phyloP scores from a whole-genome alignment of 2,329 filamentous ascomycete genomes.

The Neoascochyta sp. region DNA sequence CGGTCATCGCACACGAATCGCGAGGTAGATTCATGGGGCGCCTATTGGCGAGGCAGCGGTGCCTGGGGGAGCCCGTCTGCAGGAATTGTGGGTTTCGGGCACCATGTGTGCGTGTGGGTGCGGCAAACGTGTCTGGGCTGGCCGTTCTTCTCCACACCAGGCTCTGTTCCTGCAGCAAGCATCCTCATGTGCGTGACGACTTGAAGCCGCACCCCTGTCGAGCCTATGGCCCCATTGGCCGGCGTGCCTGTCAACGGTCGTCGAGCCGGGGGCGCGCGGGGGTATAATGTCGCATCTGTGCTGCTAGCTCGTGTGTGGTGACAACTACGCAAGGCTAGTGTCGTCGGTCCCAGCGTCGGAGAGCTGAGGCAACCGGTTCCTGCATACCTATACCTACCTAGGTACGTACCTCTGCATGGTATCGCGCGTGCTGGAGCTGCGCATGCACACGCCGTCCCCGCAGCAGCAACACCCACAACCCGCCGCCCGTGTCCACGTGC shows the following conservation, averaged over 20 bases:
- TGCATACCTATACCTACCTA: too few species aligned
- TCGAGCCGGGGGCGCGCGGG: conserved; percentile 7
- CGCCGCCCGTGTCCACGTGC: too few species aligned
- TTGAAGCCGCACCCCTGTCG: conserved; percentile 6
- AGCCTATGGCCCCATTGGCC: too few species aligned
- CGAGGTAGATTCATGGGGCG: conserved; percentile 1
- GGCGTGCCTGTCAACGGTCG: too few species aligned
- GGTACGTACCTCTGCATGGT: too few species aligned
- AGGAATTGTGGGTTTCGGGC: conserved; percentile 16
- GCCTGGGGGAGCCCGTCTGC: conserved; percentile 4
- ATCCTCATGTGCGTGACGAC: conserved; percentile 18
- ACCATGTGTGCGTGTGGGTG: conserved; percentile 11
- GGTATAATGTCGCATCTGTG: conserved; percentile 20
- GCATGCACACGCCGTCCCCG: too few species aligned
- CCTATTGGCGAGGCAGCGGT: conserved; percentile 11
- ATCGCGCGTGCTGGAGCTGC: too few species aligned
- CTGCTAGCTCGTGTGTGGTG: conserved; percentile 7
- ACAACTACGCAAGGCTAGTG: too few species aligned
- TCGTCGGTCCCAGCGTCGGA: too few species aligned
- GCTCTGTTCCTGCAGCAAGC: conserved; percentile 20
- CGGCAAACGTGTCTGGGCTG: conserved; percentile 11
- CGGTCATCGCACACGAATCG: conserved; percentile 7
- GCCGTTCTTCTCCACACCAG: conserved; percentile 7
- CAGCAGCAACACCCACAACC: too few species aligned
- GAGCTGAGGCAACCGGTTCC: too few species aligned